Evolutionary conservation across 2,329 filamentous ascomycete species (phyloP), one percentile per base, ranked within the genome.

Genomic region (Fusarium incarnatum): DNA sequence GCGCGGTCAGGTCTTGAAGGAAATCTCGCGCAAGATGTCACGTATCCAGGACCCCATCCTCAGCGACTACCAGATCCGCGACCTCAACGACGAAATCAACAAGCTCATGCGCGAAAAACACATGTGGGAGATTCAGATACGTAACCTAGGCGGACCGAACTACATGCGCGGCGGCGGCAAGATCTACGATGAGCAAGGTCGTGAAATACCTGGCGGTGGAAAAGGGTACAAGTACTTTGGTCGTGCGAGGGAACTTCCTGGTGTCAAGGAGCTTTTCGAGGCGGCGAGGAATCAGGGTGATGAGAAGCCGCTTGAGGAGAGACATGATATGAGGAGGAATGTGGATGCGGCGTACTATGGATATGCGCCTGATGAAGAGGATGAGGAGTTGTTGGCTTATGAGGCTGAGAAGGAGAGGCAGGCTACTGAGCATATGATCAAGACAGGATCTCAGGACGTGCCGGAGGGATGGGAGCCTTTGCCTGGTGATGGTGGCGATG

Each of bases 81-180:
- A 99, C 81, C 86, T 99, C 78, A 99, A 99, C 83, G 96, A 99
- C 81, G 96, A 99, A 82, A 97, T 99, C 86, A 99, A 99, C 86
- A 97, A 97, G 83, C 87, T 97, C 68, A 98, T 99, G 93, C 91
- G 94, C 70, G 96, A 99, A 84, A 99, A 99, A 82, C 94, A 97
- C 87, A 94, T 97, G 88, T 99, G 96, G 96, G 96, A 99, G 85
- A 89, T 96, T 74, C 94, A 98, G 82, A 98, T 99, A 74, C 88
- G 94, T 62, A 97, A 97, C 76, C 80, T 98, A 25, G 96, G 96
- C n/a, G 96, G 96, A 4, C 96, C 96, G 30, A 98, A 98, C 81
- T 99, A 98, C 80, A 97, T 96, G 92, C 87, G 94, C 30, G 88
- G 88, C 7, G 88, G 86, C 1, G 89, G 85, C 30, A 89, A 89